Percentiles rank a stretch among this genome's conserved stretches.
These are phyloP conservation scores for Plenodomus tracheiphilus DNA, from an alignment of 2,329 filamentous ascomycete species.

Conservation along the genomic window DNA sequence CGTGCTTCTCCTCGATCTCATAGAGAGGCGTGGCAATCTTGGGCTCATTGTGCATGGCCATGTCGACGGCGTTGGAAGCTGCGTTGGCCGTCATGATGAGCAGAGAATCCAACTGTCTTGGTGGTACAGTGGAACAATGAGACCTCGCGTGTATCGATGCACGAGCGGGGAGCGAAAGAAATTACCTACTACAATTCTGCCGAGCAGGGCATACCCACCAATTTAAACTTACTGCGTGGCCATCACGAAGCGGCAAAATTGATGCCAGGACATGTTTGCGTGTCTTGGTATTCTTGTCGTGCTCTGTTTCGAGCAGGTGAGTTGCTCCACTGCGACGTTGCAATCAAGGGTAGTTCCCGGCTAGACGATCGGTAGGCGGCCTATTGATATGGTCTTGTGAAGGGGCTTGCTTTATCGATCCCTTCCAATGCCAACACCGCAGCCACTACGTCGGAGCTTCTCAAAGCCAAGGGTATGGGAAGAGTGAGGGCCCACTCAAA, in stretches of 20 bases:
- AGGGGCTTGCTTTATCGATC: slow-evolving; percentile 19
- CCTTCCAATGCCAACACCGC: slow-evolving; percentile 1
- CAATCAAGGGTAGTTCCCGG: slow-evolving; percentile 15
- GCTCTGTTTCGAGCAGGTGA: slow-evolving; percentile 38
- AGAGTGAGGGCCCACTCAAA: slow-evolving; percentile 20
- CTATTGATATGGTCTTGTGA: background rate
- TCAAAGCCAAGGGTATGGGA: slow-evolving; percentile 23
- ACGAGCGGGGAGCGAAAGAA: slow-evolving; percentile 7
- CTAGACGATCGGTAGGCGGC: background rate
- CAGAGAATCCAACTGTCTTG: background rate
- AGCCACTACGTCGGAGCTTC: slow-evolving; percentile 14
- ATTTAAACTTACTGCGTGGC: slow-evolving; percentile 17
- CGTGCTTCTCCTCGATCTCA: slow-evolving; percentile 39
- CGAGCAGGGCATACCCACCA: slow-evolving; percentile 8
- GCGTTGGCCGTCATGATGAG: slow-evolving; percentile 36
- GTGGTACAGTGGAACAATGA: slow-evolving; percentile 13
- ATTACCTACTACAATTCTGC: slow-evolving; percentile 12
- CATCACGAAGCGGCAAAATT: background rate
- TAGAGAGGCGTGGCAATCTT: slow-evolving; percentile 36
- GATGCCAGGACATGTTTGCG: background rate
- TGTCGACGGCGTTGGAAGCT: slow-evolving; percentile 37
- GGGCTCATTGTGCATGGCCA: slow-evolving; percentile 43
- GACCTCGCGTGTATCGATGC: background rate
- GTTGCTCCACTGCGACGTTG: slow-evolving; percentile 23
- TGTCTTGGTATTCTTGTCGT: slow-evolving; percentile 25